Evolutionary conservation across 78 protist species (phyloP).

Genomic region (Protostelium mycophagum): DNA sequence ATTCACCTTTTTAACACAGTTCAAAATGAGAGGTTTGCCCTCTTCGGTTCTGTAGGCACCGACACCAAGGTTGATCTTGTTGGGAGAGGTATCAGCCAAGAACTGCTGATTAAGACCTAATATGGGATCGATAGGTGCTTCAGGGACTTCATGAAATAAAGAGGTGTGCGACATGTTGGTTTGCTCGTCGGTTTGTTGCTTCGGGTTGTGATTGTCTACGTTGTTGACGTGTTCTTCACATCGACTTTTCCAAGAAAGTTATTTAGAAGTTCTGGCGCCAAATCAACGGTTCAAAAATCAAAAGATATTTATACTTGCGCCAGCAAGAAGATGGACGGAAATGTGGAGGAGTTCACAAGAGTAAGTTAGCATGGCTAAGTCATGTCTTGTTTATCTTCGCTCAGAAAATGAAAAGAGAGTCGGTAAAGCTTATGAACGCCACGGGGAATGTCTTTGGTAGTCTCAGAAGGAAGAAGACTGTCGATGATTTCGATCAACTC

Average conservation of each 20-base stretch:
- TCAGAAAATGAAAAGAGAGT: background rate
- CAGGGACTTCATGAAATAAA: constrained; percentile 29
- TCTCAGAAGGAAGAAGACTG: background rate
- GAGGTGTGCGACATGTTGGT: background rate
- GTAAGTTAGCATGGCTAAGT: background rate
- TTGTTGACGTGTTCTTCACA: too few species aligned
- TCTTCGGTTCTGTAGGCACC: constrained; percentile 94
- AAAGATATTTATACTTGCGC: too few species aligned
- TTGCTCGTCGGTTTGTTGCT: too few species aligned
- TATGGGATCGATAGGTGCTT: constrained; percentile 74
- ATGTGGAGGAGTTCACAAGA: background rate
- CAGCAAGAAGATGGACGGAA: background rate
- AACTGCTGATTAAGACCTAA: constrained; percentile 61
- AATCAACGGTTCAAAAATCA: too few species aligned
- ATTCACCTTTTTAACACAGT: constrained; percentile 53
- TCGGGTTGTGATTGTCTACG: too few species aligned
- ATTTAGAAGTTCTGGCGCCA: too few species aligned
- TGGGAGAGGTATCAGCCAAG: constrained; percentile 49
- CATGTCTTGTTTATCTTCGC: background rate
- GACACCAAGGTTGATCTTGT: constrained; percentile 72
- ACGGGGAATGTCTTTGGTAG: background rate
- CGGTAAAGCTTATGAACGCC: background rate
- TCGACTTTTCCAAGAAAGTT: too few species aligned
- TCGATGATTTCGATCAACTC: background rate
- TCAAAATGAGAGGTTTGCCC: constrained; percentile 88